Base-by-base conservation (phyloP, 1,284 basidiomycete species). In the Ustilago sp. region DNA sequence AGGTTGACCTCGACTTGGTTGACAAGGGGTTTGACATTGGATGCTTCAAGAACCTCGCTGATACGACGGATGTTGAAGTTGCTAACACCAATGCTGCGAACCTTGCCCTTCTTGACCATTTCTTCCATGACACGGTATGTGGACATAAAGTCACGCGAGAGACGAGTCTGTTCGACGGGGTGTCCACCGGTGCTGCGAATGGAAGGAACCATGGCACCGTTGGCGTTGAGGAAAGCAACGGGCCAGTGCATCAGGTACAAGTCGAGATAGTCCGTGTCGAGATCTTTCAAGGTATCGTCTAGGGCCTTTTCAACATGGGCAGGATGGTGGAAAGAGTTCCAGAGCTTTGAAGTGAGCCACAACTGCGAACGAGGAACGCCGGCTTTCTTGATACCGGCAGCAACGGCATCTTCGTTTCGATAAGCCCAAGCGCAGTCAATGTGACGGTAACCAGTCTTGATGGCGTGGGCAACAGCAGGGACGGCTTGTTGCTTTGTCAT, bases 301-400 rank as follows among this genome's bases (percentile, higher is more conserved):
- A 92, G 12, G 91, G 93, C 34, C 76, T 79, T 76, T 55, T 80
- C 80, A 17, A 80, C 80, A 38, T 81, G 74, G 52, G 76, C 80
- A 6, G 72, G 78, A 50, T 91, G 91, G 91, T 13, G 93, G 89
- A 90, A 90, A 67, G 79, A 87, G 91, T 90, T 88, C 91, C 92
- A 93, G 48, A 94, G 88, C 87, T 95, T 94, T 68, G 91, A 91
- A 4, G 93, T 93, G 68, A 95, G 90, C 86, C 93, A 95, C 68
- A 96, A 89, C 74, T 95, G 92, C 35, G 90, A 89, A 76, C 94
- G 90, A 60, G 91, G 90, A 31, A 95, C 87, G 28, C 88, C 94
- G 63, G 91, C 91, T 54, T 89, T 89, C 36, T 88, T 87, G 84
- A 95, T 91, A 48, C 93, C 94, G 52, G 91, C 83, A 12, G 93